Base-by-base conservation (phyloP, 805 yeast species). In the Lipomyces orientalis region DNA sequence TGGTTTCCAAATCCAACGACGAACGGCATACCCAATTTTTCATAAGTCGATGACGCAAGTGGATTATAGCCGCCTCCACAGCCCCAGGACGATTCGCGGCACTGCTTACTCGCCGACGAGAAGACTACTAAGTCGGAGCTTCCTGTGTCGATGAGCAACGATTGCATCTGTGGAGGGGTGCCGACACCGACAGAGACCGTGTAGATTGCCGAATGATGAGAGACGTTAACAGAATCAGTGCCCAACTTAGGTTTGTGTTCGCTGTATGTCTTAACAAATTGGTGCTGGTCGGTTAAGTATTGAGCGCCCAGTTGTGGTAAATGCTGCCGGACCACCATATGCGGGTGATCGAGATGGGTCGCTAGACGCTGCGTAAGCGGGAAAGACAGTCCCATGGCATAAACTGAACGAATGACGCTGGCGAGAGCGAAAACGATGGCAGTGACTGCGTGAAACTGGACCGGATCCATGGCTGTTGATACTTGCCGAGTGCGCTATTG, bases 11-110 rank as follows among this genome's bases (percentile, higher is more conserved):
- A 68, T 9, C 71, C 71, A 60, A 68, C 60, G 25, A 55, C 51
- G 22, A 57, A 59, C 49, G 52, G 8, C 46, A 29, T 56, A 10
- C 64, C 64, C 29, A 67, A 34, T 6, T 61, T 61, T 54, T 67
- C 59, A 31, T 33, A 37, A 31, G 59, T 64, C 14, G 58, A 43
- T 4, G 69, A 59, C 14, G 57, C 58, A 12, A 60, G 43, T 5
- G 67, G 67, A 33, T 67, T 64, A 56, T 61, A 67, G 2, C 71
- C 71, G 5, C 71, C 71, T 3, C 71, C 68, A 51, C 71, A 68
- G 8, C 71, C 71, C 54, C 29, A 61, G 4, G 49, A 19, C 19
- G 68, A 62, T 10, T 31, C 22, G 7, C 63, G 58, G 34, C 71
- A 67, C 39, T 67, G 71, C 25, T 54, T 54, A 37, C 64, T 58